Base-by-base conservation (phyloP, 192 early-diverging fungal species). In the Coemansia sp. region DNA sequence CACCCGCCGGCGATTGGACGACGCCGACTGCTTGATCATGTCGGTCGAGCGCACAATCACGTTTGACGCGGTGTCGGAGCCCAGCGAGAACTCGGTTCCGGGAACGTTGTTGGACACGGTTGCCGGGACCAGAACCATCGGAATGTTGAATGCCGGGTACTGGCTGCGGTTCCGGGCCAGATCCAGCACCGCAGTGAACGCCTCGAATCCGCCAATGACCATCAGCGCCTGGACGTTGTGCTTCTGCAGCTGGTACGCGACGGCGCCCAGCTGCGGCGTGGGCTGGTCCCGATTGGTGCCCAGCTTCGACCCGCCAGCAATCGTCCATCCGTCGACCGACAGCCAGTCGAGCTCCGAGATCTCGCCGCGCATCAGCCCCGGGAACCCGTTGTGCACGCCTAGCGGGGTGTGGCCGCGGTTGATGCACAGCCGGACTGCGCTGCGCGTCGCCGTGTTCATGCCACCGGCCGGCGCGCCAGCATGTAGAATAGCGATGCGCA, bases 21-120 rank as follows among this genome's bases (percentile, higher is more conserved):
- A 90, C 12, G 95, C 95, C 55, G 87, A 90, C 55, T 92, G 89
- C 68, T 92, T 91, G 77, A 98, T 89, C 31, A 87, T 81, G 69
- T 98, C 95, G 53, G 91, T 90, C 7, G 89, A 77, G 20, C 83
- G 82, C 50, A 96, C 90, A 79, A 96, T 95, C 32, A 85, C 88
- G 79, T 98, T 98, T 40, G 96, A 67, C 17, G 90, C 89, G 26
- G 95, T 98, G 55, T 98, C 95, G n/a, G 85, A 81, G 12, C 95
- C 95, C 54, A 98, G 76, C 44, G 90, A 93, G 63, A 81, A 93
- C 64, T 98, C 94, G 0, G 95, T 96, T 11, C 94, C 95, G 3
- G 95, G 95, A 9, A 98, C 94, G 62, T 98, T 98, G 79, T 98
- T 98, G 27, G 89, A 91, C 51, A 98, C 86, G 0, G 95, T 98